A percentile compares a stretch with the other conserved stretches of the same genome.
phyloP scores from a whole-genome alignment of 176 grass and related monocot species.

The Poa annua region DNA sequence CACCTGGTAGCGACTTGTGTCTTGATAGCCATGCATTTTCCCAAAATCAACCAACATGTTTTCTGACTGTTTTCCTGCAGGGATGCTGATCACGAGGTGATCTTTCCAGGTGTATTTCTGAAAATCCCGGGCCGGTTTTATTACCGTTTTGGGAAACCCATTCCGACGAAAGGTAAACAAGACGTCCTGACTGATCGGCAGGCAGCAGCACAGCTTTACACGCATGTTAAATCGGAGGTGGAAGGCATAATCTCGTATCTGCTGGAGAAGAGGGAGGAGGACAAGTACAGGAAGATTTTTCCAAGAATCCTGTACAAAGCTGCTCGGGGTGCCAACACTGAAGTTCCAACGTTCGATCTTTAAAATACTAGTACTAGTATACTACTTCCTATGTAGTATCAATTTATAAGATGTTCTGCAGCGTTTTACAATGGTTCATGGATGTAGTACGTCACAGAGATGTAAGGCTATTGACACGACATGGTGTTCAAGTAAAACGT shows the following conservation, averaged over 20 bases:
- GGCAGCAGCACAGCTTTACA: slow-evolving; percentile 46
- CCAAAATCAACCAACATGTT: background rate
- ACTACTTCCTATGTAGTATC: no score
- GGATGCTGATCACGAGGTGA: slow-evolving; percentile 55
- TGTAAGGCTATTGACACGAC: background rate
- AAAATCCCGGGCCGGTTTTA: slow-evolving; percentile 71
- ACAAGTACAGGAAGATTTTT: slow-evolving; percentile 57
- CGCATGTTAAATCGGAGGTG: slow-evolving; percentile 70
- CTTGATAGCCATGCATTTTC: background rate
- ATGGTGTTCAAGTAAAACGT: no score
- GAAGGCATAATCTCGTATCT: slow-evolving; percentile 57
- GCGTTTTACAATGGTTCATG: no score
- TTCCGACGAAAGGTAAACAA: slow-evolving; percentile 44
- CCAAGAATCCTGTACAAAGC: slow-evolving; percentile 48
- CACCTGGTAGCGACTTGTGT: background rate
- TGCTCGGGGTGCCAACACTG: slow-evolving; percentile 33
- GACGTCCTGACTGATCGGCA: slow-evolving; percentile 50
- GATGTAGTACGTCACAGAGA: background rate
- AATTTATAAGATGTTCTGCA: no score
- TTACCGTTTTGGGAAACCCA: slow-evolving; percentile 78
- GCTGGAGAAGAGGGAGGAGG: slow-evolving; percentile 66
- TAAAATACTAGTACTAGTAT: slow-evolving; percentile 24
- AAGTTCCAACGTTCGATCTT: slow-evolving; percentile 66
- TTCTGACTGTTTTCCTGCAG: slow-evolving; percentile 18
- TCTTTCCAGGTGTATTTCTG: slow-evolving; percentile 48